Evolutionary conservation across 2,329 filamentous ascomycete species (phyloP), one percentile per base, ranked within the genome.

Genomic region (Penicillium sp.): DNA sequence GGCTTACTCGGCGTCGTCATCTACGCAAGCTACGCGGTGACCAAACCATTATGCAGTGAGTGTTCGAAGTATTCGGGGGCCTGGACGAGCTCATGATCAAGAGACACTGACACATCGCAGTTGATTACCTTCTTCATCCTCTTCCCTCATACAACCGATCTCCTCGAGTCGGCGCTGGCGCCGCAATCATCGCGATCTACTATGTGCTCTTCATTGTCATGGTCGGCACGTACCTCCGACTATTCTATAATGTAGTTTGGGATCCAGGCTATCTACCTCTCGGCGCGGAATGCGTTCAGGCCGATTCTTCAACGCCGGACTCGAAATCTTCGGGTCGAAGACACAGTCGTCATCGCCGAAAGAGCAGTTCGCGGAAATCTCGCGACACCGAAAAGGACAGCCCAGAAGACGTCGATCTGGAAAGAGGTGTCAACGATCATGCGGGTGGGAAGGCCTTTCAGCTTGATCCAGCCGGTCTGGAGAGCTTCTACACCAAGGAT

Each of bases 401-500:
- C 38, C 35, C 37, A 33, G 45, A 18, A 37, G 35, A 13, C 18
- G 41, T 35, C n/a, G 61, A 62, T 22, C 37, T 60, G 11, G 60
- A 64, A 28, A 50, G 47, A 8, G 57, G 54, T 4, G 33, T 46
- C 13, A 45, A 50, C 30, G 44, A 44, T 39, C 48, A 51, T 31
- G 46, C 50, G 5, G 56, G 51, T 30, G 54, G 39, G 9, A 51
- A 39, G 18, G 48, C 53, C 17, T 56, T 49, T 22, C 55, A 59
- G 39, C 72, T 75, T n/a, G 77, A 85, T 47, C 77, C 77, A 35
- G 76, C 79, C 8, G 82, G 82, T 0, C 69, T 89, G 34, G 83
- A 89, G 51, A 65, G 71, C 3, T 94, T 93, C 58, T 93, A 92
- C 57, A 82, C 75, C 46, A 85, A 83, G 58, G 82, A 94, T 50